Evolutionary conservation across 345 rosid genomes (phyloP).

Genomic region (Isatis tinctoria): DNA sequence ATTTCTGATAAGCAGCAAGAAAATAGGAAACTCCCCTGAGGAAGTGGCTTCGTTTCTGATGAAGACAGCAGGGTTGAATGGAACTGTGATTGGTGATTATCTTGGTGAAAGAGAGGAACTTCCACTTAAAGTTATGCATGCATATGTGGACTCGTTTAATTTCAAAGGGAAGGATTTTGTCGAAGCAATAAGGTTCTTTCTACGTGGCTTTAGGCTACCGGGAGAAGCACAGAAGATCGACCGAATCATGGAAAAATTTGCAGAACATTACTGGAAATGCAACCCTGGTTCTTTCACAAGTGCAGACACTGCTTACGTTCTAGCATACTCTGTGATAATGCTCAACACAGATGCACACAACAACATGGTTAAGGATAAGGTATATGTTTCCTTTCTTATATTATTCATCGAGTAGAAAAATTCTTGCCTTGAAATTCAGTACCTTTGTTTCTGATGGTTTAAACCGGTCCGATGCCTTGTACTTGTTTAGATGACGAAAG

Average conservation of each 20-base stretch:
- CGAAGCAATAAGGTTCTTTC: slow-evolving; percentile 85
- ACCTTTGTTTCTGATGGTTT: slow-evolving; percentile 3
- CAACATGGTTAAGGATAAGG: slow-evolving; percentile 98
- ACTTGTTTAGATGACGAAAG: slow-evolving; percentile 76
- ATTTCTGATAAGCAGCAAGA: slow-evolving; percentile 67
- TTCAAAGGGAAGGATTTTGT: slow-evolving; percentile 77
- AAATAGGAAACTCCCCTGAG: slow-evolving; percentile 70
- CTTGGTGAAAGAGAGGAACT: slow-evolving; percentile 95
- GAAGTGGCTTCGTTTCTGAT: slow-evolving; percentile 88
- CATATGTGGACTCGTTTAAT: slow-evolving; percentile 88
- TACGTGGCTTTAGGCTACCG: slow-evolving; percentile 89
- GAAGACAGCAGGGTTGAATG: slow-evolving; percentile 72
- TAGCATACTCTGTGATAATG: slow-evolving; percentile 95
- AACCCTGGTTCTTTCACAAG: slow-evolving; percentile 87
- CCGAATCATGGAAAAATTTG: slow-evolving; percentile 96
- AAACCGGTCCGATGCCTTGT: slow-evolving; percentile 30
- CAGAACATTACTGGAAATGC: slow-evolving; percentile 95
- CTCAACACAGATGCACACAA: slow-evolving; percentile 98
- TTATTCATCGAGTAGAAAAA: not conserved
- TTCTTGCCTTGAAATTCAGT: not conserved
- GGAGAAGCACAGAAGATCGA: slow-evolving; percentile 99
- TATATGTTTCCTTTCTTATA: slow-evolving; percentile 16
- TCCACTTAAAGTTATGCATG: slow-evolving; percentile 92
- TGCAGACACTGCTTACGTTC: slow-evolving; percentile 97
- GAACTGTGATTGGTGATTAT: slow-evolving; percentile 89